Evolutionary conservation across 371 early-diverging fungal genomes (phyloP).

Genomic region (Nematocida ironsii): DNA sequence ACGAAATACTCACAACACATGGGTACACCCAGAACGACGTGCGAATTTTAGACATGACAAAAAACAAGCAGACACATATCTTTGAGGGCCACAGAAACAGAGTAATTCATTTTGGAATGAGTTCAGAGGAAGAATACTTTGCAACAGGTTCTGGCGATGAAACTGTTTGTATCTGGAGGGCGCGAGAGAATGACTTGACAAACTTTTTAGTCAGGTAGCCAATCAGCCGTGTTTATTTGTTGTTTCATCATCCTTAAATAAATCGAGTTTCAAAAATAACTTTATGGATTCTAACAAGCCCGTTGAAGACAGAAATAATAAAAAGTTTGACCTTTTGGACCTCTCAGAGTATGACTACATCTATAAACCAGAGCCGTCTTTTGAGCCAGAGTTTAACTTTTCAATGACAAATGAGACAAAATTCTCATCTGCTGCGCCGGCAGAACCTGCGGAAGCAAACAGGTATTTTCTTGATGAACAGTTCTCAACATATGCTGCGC

Average conservation of each 20-base stretch:
- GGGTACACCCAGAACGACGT: conserved; percentile 71
- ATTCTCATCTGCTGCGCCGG: background rate
- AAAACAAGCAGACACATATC: conserved; percentile 43
- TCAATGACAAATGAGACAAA: conserved; percentile 49
- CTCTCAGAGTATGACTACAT: conserved; percentile 49
- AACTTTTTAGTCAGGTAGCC: conserved; percentile 49
- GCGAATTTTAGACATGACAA: conserved; percentile 56
- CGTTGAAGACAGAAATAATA: conserved; percentile 42
- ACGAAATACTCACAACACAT: conserved; percentile 68
- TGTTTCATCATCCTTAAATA: conserved; percentile 39
- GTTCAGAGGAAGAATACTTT: conserved; percentile 68
- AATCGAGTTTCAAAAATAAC: background rate
- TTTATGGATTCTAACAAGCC: conserved; percentile 39
- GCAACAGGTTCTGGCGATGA: conserved; percentile 69
- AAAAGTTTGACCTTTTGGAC: conserved; percentile 53
- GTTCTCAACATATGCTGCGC: background rate
- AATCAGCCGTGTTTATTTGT: conserved; percentile 39
- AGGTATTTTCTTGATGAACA: conserved; percentile 15
- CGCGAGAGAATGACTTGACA: conserved; percentile 39
- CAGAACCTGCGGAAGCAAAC: background rate
- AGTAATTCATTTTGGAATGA: conserved; percentile 70
- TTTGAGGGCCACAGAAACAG: conserved; percentile 68
- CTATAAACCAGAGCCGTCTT: conserved; percentile 38
- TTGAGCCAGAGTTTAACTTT: conserved; percentile 37
- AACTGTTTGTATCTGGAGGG: conserved; percentile 68